Evolutionary conservation across 306 rosid species (phyloP).

Genomic region (Citrullus mucosospermus): DNA sequence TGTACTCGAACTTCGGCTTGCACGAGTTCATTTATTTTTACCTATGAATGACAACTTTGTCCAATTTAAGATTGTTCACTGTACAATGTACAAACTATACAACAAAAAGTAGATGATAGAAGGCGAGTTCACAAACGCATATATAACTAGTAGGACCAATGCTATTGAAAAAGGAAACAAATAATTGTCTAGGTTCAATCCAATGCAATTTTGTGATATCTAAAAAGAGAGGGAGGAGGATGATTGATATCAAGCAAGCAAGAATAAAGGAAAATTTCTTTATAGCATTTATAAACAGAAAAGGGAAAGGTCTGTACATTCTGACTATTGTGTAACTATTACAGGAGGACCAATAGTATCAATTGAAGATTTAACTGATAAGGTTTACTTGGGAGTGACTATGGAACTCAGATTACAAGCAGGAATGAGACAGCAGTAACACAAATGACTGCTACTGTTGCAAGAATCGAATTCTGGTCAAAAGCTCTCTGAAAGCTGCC

Average conservation of each 20-base stretch:
- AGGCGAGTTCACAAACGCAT: background rate
- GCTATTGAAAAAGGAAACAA: background rate
- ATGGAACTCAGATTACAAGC: constrained; percentile 39
- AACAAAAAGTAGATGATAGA: background rate
- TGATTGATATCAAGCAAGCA: background rate
- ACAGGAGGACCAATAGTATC: background rate
- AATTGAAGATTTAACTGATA: background rate
- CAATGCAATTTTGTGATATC: background rate
- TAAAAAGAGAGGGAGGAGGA: background rate
- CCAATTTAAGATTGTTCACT: background rate
- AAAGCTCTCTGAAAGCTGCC: constrained; percentile 54
- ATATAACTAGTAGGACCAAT: background rate
- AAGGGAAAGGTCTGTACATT: background rate
- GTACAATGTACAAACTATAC: background rate
- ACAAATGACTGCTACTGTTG: constrained; percentile 52
- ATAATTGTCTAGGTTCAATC: background rate
- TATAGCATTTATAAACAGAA: background rate
- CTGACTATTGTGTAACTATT: background rate
- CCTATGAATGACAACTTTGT: background rate
- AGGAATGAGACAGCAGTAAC: constrained; percentile 34
- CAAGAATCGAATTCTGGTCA: constrained; percentile 81
- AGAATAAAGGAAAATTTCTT: background rate
- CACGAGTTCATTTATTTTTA: background rate
- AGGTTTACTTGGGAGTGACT: background rate
- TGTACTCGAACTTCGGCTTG: background rate